A percentile compares a stretch with the other conserved stretches of the same genome.
Conservation (phyloP, 75 land plant genomes). For the Pinus tabuliformis region DNA sequence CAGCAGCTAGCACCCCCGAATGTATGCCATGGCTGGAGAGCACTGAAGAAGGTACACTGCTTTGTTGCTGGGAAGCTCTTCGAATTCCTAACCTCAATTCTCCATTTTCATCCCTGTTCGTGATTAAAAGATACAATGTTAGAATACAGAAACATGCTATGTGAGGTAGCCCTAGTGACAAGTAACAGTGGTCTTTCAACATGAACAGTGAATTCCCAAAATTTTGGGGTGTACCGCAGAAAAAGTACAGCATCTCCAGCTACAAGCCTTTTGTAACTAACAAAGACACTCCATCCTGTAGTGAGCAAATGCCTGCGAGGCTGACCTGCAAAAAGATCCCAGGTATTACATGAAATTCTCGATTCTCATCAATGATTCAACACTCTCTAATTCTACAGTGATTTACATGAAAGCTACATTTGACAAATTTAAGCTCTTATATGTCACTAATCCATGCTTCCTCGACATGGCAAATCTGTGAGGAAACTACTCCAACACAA, state of each 20-base stretch:
- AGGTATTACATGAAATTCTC: no score
- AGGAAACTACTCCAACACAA: neutral
- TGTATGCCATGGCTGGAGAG: slow-evolving; percentile 39
- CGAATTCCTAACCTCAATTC: slow-evolving; percentile 36
- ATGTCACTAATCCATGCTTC: neutral
- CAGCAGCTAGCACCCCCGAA: slow-evolving; percentile 47
- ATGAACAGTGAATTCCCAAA: neutral
- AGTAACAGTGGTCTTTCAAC: neutral
- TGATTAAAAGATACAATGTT: neutral
- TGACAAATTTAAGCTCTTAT: neutral
- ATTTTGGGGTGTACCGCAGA: slow-evolving; percentile 46
- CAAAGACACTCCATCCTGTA: slow-evolving; percentile 97
- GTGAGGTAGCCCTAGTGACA: neutral
- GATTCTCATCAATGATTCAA: no score
- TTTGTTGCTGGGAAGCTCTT: slow-evolving; percentile 20
- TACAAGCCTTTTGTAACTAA: slow-evolving; percentile 80
- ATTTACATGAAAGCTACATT: neutral
- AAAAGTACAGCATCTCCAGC: slow-evolving; percentile 97
- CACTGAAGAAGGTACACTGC: slow-evolving; percentile 20
- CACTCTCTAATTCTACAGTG: no score
- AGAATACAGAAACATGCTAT: neutral
- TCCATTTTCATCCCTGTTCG: slow-evolving; percentile 30
- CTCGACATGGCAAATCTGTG: neutral
- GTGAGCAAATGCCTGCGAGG: slow-evolving; percentile 95
- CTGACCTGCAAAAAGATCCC: slow-evolving; percentile 53